Percentiles rank a stretch among this genome's conserved stretches.
Conservation (phyloP, 306 rosid genomes). For the Urtica urens region DNA sequence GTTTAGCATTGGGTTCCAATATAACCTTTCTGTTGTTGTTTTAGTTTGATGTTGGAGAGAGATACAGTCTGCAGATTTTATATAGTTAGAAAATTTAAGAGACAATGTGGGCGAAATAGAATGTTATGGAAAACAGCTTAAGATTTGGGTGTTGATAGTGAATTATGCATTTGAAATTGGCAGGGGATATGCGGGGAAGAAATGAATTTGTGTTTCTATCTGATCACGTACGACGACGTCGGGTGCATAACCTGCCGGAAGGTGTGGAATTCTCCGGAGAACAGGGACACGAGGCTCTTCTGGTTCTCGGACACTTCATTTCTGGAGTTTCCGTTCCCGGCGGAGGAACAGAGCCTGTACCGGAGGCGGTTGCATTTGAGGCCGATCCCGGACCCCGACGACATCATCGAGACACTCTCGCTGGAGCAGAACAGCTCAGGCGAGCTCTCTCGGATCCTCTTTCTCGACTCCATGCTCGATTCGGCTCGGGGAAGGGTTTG, state of each 20-base stretch:
- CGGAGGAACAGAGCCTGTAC: slow-evolving; percentile 55
- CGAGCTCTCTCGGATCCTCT: slow-evolving; percentile 56
- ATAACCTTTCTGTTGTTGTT: too few species aligned
- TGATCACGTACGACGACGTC: slow-evolving; percentile 71
- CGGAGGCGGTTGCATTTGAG: slow-evolving; percentile 52
- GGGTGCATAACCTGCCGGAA: slow-evolving; percentile 80
- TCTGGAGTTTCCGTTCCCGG: slow-evolving; percentile 56
- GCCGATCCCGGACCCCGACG: slow-evolving; percentile 33
- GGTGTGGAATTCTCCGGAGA: slow-evolving; percentile 50
- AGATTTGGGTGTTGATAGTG: too few species aligned
- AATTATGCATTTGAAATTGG: too few species aligned
- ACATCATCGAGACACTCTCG: slow-evolving; percentile 24
- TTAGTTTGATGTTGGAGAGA: too few species aligned
- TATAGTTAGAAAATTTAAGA: too few species aligned
- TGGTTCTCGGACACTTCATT: slow-evolving; percentile 53
- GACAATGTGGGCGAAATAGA: too few species aligned
- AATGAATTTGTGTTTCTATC: slow-evolving; percentile 64
- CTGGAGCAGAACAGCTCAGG: slow-evolving; percentile 25
- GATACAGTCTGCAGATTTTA: too few species aligned
- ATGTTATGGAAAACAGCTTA: too few species aligned
- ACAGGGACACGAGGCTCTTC: slow-evolving; percentile 40
- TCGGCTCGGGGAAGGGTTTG: slow-evolving; percentile 83
- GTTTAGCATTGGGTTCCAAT: too few species aligned
- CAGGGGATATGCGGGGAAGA: slow-evolving; percentile 89
- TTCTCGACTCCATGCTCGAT: slow-evolving; percentile 60